Evolutionary conservation across 345 rosid species (phyloP).

Genomic region (Clausena lansium): DNA sequence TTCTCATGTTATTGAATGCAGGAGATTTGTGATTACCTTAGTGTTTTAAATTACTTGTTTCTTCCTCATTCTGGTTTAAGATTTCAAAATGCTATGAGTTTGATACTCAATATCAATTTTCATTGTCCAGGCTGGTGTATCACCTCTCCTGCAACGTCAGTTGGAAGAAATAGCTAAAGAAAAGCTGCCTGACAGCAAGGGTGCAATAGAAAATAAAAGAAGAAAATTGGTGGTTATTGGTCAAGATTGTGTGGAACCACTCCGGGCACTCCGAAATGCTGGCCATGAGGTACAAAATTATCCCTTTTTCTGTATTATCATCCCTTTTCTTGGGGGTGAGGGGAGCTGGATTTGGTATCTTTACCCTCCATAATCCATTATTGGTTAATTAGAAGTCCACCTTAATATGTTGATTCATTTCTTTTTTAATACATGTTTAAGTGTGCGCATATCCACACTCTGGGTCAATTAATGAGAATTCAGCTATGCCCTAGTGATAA

Average conservation of each 20-base stretch:
- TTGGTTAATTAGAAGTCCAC: background rate
- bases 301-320: background rate
- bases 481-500: background rate
- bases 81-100: background rate
- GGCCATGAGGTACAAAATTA: slow-evolving; percentile 57
- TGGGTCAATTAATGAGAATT: background rate
- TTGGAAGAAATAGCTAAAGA: slow-evolving; percentile 62
- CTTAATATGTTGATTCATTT: background rate
- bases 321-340: background rate
- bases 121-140: slow-evolving; percentile 62
- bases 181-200: slow-evolving; percentile 28
- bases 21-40: background rate
- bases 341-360: background rate
- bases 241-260: slow-evolving; percentile 91
- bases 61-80: background rate
- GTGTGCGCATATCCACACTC: background rate
- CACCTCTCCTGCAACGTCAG: slow-evolving; percentile 70
- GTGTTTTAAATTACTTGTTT: background rate
- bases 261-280: slow-evolving; percentile 75
- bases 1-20: background rate
- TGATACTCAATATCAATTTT: background rate
- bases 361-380: background rate
- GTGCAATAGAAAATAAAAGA: slow-evolving; percentile 39
- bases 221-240: slow-evolving; percentile 74
- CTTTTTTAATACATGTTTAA: background rate